Evolutionary conservation across 805 yeast genomes (phyloP).

Genomic region (Spathaspora sp.): DNA sequence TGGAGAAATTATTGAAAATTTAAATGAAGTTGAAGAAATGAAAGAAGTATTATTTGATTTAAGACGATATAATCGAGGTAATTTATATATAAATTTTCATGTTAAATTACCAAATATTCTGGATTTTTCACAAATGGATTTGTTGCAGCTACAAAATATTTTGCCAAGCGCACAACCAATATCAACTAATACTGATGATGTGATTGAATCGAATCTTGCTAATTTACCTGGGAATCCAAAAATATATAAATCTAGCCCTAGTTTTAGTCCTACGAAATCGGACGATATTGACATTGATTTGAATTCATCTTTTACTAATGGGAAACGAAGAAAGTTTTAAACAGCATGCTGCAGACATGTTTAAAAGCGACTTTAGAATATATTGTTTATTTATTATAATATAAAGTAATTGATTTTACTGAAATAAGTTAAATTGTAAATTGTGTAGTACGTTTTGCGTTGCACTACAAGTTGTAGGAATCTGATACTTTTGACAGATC

Average conservation of each 20-base stretch:
- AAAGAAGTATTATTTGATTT: constrained; percentile 17
- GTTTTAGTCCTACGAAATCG: background rate
- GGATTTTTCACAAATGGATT: constrained; percentile 16
- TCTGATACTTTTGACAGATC: too few relatives aligned
- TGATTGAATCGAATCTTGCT: background rate
- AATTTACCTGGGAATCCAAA: background rate
- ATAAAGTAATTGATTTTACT: background rate
- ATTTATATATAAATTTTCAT: constrained; percentile 37
- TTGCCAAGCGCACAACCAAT: constrained; percentile 5
- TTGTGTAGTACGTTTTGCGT: background rate
- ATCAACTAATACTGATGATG: background rate
- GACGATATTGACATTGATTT: background rate
- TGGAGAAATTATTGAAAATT: constrained; percentile 24
- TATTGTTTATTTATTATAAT: background rate
- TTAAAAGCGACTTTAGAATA: background rate
- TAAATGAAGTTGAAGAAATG: constrained; percentile 11
- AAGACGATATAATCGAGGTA: constrained; percentile 24
- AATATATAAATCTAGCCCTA: background rate
- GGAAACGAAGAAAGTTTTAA: background rate
- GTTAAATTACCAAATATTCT: constrained; percentile 29
- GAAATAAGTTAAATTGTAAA: too few relatives aligned
- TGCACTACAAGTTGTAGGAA: too few relatives aligned
- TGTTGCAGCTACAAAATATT: constrained; percentile 1
- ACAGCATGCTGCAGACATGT: background rate
- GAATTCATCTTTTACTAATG: background rate